Conservation (phyloP, 768 basidiomycete species). For the Suillus cothurnatus region DNA sequence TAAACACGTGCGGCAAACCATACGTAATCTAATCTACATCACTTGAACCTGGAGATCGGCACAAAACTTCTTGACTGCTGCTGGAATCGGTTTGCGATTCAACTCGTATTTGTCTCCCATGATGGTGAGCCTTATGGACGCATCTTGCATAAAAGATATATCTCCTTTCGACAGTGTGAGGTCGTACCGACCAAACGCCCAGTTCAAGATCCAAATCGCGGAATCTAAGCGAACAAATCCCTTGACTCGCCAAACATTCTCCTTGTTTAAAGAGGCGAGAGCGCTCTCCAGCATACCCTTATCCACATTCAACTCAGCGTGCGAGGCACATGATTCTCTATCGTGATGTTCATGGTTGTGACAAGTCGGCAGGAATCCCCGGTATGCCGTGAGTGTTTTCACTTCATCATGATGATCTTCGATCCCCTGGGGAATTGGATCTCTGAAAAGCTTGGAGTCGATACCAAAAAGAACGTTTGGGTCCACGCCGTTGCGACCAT, state of each 20-base stretch:
- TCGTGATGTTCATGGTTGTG: slow-evolving; percentile 22
- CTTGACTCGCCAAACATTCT: slow-evolving; percentile 80
- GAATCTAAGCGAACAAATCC: slow-evolving; percentile 68
- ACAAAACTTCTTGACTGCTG: slow-evolving; percentile 56
- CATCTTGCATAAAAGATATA: slow-evolving; percentile 26
- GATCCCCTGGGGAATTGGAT: slow-evolving; percentile 8
- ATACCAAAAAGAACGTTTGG: slow-evolving; percentile 87
- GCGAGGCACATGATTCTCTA: slow-evolving; percentile 8
- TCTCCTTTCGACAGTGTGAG: slow-evolving; percentile 44
- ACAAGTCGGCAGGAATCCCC: slow-evolving; percentile 33
- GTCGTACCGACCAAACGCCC: slow-evolving; percentile 91
- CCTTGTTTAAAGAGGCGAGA: slow-evolving; percentile 59
- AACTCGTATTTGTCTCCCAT: slow-evolving; percentile 93
- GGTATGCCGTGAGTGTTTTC: slow-evolving; percentile 70
- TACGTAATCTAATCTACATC: slow-evolving; percentile 20
- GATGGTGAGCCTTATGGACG: slow-evolving; percentile 67
- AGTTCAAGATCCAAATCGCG: slow-evolving; percentile 71
- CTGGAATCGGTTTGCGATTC: slow-evolving; percentile 31
- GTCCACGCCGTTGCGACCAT: slow-evolving; percentile 65
- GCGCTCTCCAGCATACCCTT: slow-evolving; percentile 45
- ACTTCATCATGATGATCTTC: slow-evolving; percentile 78
- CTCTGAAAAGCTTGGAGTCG: slow-evolving; percentile 75
- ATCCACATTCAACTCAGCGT: slow-evolving; percentile 30
- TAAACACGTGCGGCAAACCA: background rate
- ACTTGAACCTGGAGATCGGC: slow-evolving; percentile 41